Evolutionary conservation across 163 green algal species (phyloP).

Genomic region (Scenedesmus sp.): DNA sequence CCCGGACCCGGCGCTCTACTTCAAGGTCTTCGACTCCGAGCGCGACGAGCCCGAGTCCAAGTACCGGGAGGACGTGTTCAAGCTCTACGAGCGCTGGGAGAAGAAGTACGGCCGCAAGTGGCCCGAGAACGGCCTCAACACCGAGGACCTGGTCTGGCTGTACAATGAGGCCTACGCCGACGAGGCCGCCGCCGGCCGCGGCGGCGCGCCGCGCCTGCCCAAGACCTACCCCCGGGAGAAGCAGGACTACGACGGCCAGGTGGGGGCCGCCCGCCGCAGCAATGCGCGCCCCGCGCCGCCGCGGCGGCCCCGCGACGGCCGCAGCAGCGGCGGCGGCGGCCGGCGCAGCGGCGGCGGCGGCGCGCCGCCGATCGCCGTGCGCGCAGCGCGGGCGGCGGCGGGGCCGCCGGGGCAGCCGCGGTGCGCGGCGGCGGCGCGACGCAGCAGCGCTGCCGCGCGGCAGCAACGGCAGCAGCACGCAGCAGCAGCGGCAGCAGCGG

Average conservation of each 20-base stretch:
- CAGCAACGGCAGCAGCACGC: slow-evolving; percentile 2
- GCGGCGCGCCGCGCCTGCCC: neutral
- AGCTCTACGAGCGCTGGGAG: slow-evolving; percentile 59
- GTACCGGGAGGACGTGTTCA: slow-evolving; percentile 62
- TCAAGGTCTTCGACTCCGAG: slow-evolving; percentile 67
- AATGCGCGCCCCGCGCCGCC: too few relatives aligned
- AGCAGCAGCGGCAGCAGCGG: slow-evolving; percentile 14
- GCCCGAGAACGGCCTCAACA: slow-evolving; percentile 70
- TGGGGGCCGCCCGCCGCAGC: neutral
- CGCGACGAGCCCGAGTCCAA: slow-evolving; percentile 66
- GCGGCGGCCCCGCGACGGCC: too few relatives aligned
- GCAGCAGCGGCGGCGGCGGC: neutral
- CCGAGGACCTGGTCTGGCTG: slow-evolving; percentile 71
- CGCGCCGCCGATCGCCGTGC: neutral
- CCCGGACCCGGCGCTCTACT: slow-evolving; percentile 62
- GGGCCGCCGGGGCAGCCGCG: too few relatives aligned
- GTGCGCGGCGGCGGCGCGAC: too few relatives aligned
- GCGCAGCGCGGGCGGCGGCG: too few relatives aligned
- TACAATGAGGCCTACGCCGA: slow-evolving; percentile 61
- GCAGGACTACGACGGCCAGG: slow-evolving; percentile 50
- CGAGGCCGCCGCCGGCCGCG: slow-evolving; percentile 28
- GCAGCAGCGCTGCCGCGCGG: too few relatives aligned
- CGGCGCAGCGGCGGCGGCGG: neutral
- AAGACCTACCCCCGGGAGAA: slow-evolving; percentile 47
- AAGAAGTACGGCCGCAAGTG: slow-evolving; percentile 66